Percentiles rank a stretch among this genome's conserved stretches.
Conservation (phyloP, 768 basidiomycete genomes). For the Trametopsis cervina region DNA sequence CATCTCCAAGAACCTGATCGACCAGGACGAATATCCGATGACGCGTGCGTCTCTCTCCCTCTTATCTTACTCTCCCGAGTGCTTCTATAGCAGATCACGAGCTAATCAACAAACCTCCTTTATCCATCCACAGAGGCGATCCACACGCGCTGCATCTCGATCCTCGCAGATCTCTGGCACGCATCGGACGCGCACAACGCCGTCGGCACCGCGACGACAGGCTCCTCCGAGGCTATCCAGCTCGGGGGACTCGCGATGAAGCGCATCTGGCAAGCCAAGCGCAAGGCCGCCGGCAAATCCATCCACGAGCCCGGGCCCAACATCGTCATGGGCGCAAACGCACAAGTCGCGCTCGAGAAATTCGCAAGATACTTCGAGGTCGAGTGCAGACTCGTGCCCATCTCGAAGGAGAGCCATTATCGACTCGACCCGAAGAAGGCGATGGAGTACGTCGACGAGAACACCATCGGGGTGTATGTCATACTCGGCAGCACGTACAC, state of each 20-base stretch:
- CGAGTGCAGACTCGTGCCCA: constrained; percentile 57
- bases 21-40: constrained; percentile 64
- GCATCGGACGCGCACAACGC: constrained; percentile 47
- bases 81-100: background rate
- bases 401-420: constrained; percentile 63
- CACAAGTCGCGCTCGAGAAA: constrained; percentile 66
- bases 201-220: constrained; percentile 65
- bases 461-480: constrained; percentile 64
- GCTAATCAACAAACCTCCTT: background rate
- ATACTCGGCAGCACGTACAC: constrained; percentile 48
- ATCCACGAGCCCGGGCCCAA: constrained; percentile 62
- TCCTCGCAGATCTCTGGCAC: constrained; percentile 64
- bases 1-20: constrained; percentile 60
- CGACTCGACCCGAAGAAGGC: constrained; percentile 66
- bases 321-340: constrained; percentile 61
- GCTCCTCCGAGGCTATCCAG: constrained; percentile 66
- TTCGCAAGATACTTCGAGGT: constrained; percentile 66
- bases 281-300: constrained; percentile 58
- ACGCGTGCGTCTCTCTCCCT: constrained; percentile 30
- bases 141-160: constrained; percentile 41
- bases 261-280: constrained; percentile 60
- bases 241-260: constrained; percentile 71
- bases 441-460: constrained; percentile 63
- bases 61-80: constrained; percentile 4
- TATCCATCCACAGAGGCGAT: constrained; percentile 33